Conservation (phyloP, 2,329 filamentous ascomycete genomes). For the Xylaria hypoxylon region DNA sequence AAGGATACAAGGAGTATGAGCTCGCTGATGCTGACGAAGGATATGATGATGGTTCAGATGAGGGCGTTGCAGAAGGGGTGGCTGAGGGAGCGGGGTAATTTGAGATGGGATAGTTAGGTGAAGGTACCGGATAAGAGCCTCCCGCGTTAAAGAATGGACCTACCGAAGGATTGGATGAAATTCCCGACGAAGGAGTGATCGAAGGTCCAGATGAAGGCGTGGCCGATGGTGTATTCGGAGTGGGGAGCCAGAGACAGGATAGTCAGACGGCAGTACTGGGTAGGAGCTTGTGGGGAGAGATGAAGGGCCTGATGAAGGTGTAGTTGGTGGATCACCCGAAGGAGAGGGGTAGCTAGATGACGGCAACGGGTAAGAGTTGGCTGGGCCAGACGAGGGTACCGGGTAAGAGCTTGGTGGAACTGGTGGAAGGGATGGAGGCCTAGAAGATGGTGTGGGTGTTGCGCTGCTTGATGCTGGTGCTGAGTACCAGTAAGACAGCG, state of each 20-base stretch:
- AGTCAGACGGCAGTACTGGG: no score
- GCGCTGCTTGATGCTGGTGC: slow-evolving; percentile 3
- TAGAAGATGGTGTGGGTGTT: neutral
- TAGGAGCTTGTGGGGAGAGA: no score
- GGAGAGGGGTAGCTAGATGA: neutral
- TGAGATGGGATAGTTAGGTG: neutral
- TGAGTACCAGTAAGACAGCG: neutral
- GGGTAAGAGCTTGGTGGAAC: neutral
- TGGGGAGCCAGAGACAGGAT: no score
- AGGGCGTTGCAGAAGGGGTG: slow-evolving; percentile 1
- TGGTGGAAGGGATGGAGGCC: neutral
- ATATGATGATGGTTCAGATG: neutral
- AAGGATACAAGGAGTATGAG: neutral
- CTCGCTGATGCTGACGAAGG: neutral
- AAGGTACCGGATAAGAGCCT: slow-evolving; percentile 2
- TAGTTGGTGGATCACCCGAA: slow-evolving; percentile 1
- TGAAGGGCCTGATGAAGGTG: slow-evolving; percentile 3
- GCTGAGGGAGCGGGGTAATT: neutral
- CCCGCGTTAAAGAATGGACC: neutral
- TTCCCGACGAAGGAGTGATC: neutral
- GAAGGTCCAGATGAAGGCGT: no score
- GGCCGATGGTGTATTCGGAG: no score
- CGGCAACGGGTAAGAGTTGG: slow-evolving; percentile 3
- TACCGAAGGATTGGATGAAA: neutral
- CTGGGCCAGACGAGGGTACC: neutral